Percentiles rank a stretch among this genome's conserved stretches.
These are phyloP conservation scores for Venturia aucupariae DNA, from an alignment of 2,329 filamentous ascomycete species.

Conservation along the genomic window DNA sequence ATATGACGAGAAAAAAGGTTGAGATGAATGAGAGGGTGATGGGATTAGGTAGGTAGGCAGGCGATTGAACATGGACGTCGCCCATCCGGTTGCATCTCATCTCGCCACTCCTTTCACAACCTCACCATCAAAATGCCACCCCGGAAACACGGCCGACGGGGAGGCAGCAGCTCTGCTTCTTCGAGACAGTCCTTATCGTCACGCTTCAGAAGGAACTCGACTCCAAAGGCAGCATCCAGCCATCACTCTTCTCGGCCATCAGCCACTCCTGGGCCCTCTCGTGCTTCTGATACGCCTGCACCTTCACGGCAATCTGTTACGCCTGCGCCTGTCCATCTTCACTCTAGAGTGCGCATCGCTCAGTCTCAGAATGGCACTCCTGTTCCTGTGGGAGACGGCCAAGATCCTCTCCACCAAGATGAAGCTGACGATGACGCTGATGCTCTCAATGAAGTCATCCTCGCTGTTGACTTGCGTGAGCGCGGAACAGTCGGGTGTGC, in stretches of 20 bases:
- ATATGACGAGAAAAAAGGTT: too few relatives aligned
- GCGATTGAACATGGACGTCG: background rate
- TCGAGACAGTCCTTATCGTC: background rate
- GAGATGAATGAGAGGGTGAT: too few relatives aligned
- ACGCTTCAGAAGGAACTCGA: background rate
- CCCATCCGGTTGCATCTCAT: background rate
- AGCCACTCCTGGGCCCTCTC: background rate
- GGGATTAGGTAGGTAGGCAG: background rate
- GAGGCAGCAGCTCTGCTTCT: background rate
- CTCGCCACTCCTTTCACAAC: background rate
- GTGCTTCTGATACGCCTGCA: slow-evolving; percentile 1
- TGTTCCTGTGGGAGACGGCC: background rate
- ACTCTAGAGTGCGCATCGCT: background rate
- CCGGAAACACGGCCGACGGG: background rate
- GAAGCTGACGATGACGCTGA: slow-evolving; percentile 33
- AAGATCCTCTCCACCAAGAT: background rate
- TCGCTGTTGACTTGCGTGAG: slow-evolving; percentile 70
- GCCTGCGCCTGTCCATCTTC: background rate
- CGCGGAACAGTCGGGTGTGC: slow-evolving; percentile 69
- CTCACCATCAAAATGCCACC: background rate
- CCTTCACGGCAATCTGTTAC: background rate
- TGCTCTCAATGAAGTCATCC: slow-evolving; percentile 57
- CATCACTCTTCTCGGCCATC: background rate
- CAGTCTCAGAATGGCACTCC: background rate
- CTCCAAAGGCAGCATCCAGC: background rate